phyloP scores from a whole-genome alignment of 1,284 basidiomycete genomes.

The Ceratorhiza oryzae-sativae region DNA sequence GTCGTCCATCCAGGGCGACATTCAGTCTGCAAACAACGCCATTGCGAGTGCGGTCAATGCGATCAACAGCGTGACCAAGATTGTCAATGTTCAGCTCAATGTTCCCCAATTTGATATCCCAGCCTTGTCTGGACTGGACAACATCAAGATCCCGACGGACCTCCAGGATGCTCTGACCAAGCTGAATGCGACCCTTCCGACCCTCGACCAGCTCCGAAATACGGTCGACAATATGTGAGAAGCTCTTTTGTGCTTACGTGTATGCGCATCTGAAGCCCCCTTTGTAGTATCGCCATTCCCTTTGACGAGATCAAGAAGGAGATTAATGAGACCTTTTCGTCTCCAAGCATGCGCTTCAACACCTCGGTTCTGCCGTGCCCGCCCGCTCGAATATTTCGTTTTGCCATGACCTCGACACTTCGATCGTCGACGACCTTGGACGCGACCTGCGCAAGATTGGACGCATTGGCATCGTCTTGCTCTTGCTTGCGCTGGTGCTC shows the following conservation, averaged over 20 bases:
- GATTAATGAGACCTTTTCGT: constrained; percentile 84
- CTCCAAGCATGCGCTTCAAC: constrained; percentile 66
- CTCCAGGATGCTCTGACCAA: constrained; percentile 75
- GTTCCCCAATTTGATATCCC: constrained; percentile 77
- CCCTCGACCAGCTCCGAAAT: constrained; percentile 75
- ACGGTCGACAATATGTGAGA: constrained; percentile 75
- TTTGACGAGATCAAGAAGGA: constrained; percentile 86
- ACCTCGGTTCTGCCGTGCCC: constrained; percentile 74
- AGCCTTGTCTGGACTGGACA: constrained; percentile 72
- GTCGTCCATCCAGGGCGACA: constrained; percentile 73
- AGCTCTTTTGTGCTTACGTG: not conserved
- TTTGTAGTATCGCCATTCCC: constrained; percentile 74
- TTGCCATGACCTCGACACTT: constrained; percentile 79
- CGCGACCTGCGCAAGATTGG: constrained; percentile 76
- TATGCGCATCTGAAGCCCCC: constrained; percentile 6
- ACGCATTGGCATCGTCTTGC: constrained; percentile 75
- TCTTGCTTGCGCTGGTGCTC: constrained; percentile 67
- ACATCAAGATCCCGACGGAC: constrained; percentile 81
- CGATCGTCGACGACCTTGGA: constrained; percentile 83
- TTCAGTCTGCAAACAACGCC: constrained; percentile 70
- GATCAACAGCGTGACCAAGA: constrained; percentile 74
- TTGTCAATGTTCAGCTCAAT: constrained; percentile 66
- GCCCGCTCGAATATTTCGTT: constrained; percentile 68
- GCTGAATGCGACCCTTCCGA: constrained; percentile 84
- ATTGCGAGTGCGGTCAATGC: constrained; percentile 70